phyloP scores from a whole-genome alignment of 2,329 filamentous ascomycete species.

The Exophiala alcalophila region DNA sequence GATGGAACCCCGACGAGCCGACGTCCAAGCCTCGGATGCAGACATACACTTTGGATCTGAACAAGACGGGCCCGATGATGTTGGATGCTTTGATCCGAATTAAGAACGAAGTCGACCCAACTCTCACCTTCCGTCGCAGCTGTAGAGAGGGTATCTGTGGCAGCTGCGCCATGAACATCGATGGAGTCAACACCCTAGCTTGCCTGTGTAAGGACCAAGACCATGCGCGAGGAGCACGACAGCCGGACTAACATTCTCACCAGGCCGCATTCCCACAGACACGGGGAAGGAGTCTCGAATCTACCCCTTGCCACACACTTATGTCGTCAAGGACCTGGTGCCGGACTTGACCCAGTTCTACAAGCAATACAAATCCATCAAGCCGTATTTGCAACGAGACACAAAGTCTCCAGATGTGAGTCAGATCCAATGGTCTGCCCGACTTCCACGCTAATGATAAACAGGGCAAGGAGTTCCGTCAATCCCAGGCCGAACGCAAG shows the following conservation, averaged over 20 bases:
- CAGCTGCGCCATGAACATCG: conserved; percentile 99
- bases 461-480: conserved; percentile 87
- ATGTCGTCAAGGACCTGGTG: conserved; percentile 98
- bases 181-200: conserved; percentile 95
- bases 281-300: conserved; percentile 79
- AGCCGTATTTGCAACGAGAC: conserved; percentile 93
- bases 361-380: conserved; percentile 99
- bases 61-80: conserved; percentile 99
- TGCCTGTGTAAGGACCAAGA: conserved; percentile 76
- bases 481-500: conserved; percentile 85
- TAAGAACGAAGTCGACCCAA: conserved; percentile 98
- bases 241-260: conserved; percentile 13
- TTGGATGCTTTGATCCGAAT: conserved; percentile 94
- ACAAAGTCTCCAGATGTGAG: conserved; percentile 79
- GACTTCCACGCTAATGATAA: no score
- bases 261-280: conserved; percentile 91
- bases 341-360: conserved; percentile 98
- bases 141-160: conserved; percentile 98
- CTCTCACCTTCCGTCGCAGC: conserved; percentile 89
- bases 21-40: conserved; percentile 94
- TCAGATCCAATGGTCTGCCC: no score
- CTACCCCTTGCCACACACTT: conserved; percentile 97
- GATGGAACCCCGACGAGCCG: conserved; percentile 94
- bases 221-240: conserved; percentile 14
- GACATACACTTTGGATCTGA: conserved; percentile 88